These are phyloP conservation scores for Inga oerstediana DNA, from an alignment of 306 rosid species.

Conservation along the genomic window DNA sequence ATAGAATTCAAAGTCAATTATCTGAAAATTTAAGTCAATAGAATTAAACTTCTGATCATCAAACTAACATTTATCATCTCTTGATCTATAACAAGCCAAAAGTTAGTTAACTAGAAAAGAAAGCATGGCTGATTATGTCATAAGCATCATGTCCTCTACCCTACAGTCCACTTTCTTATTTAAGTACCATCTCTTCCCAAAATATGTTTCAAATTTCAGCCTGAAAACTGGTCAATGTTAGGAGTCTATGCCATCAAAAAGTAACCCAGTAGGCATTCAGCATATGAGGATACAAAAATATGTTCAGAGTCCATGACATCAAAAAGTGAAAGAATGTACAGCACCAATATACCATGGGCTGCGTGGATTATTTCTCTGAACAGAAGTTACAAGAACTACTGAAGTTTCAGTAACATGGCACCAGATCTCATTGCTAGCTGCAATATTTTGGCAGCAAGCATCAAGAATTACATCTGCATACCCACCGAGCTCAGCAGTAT, in stretches of 20 bases:
- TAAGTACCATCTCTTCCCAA: slow-evolving; percentile 15
- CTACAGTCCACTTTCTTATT: slow-evolving; percentile 16
- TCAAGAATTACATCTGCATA: slow-evolving; percentile 84
- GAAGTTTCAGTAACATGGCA: slow-evolving; percentile 77
- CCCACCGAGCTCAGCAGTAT: slow-evolving; percentile 62
- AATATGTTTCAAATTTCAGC: slow-evolving; percentile 19
- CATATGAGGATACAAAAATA: slow-evolving; percentile 10
- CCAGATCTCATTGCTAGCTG: slow-evolving; percentile 85
- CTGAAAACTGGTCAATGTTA: background rate
- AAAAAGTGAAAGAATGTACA: slow-evolving; percentile 18
- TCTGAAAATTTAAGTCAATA: slow-evolving; percentile 17
- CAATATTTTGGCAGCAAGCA: slow-evolving; percentile 95
- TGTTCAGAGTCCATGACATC: slow-evolving; percentile 6
- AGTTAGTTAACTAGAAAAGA: slow-evolving; percentile 13
- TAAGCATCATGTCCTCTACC: background rate
- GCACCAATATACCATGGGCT: slow-evolving; percentile 68
- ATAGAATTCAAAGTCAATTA: slow-evolving; percentile 7
- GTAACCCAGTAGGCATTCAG: slow-evolving; percentile 25
- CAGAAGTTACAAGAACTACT: slow-evolving; percentile 60
- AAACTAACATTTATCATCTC: background rate
- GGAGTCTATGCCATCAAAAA: slow-evolving; percentile 1
- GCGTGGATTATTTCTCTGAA: slow-evolving; percentile 81
- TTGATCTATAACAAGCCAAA: slow-evolving; percentile 1
- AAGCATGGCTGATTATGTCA: background rate
- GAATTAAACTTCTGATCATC: background rate